Evolutionary conservation across 75 land plant genomes (phyloP).

Genomic region (Picea glauca): DNA sequence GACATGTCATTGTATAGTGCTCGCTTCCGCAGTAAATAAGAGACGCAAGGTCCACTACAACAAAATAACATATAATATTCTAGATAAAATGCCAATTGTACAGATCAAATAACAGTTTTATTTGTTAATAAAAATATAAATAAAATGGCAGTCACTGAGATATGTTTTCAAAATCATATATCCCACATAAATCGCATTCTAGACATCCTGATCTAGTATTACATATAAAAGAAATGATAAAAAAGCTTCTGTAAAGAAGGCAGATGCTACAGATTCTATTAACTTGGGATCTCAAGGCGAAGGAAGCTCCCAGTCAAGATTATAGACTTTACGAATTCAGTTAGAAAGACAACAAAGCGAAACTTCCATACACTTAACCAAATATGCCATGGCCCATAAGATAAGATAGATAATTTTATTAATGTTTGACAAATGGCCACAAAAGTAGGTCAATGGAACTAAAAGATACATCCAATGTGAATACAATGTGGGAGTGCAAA

Average conservation of each 20-base stretch:
- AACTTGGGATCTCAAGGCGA: background rate
- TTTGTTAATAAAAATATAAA: background rate
- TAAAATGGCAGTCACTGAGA: background rate
- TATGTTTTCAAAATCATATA: background rate
- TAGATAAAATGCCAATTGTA: background rate
- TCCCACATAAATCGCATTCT: background rate
- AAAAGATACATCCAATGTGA: too few species aligned
- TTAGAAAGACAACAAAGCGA: too few species aligned
- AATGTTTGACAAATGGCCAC: too few species aligned
- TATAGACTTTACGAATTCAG: too few species aligned
- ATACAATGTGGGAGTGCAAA: too few species aligned
- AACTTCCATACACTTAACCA: too few species aligned
- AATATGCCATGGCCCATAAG: too few species aligned
- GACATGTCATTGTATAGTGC: conserved; percentile 93
- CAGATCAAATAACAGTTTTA: background rate
- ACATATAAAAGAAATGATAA: background rate
- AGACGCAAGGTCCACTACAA: conserved; percentile 63
- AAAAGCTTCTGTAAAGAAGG: background rate
- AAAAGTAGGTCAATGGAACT: too few species aligned
- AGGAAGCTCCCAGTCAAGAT: background rate
- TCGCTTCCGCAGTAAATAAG: conserved; percentile 81
- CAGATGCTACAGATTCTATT: background rate
- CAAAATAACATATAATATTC: background rate
- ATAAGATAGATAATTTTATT: too few species aligned
- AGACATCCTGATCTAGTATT: background rate